These are phyloP conservation scores for Thalassiosira ordinaria DNA, from an alignment of 352 stramenopile genomes.

Conservation along the genomic window DNA sequence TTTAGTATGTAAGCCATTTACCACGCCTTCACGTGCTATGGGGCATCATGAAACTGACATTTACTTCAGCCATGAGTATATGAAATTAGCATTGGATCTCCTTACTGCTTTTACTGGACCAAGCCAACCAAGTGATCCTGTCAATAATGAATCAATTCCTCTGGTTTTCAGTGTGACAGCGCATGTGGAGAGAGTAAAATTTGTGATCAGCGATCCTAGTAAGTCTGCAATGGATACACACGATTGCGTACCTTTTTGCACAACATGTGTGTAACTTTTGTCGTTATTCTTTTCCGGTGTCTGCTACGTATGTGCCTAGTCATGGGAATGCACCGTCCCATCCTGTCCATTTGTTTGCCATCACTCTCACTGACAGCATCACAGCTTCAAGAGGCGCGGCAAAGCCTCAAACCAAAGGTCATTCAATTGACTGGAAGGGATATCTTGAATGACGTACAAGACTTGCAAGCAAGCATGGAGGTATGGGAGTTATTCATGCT, in stretches of 20 bases:
- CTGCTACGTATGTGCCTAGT: too few species aligned
- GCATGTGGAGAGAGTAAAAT: conserved; percentile 63
- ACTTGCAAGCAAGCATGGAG: conserved; percentile 71
- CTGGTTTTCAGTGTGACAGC: conserved; percentile 66
- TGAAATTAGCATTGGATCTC: conserved; percentile 60
- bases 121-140: conserved; percentile 18
- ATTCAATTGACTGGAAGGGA: conserved; percentile 31
- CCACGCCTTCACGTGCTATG: conserved; percentile 50
- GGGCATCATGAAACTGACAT: conserved; percentile 59
- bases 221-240: too few species aligned
- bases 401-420: conserved; percentile 23
- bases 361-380: conserved; percentile 55
- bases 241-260: too few species aligned
- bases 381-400: conserved; percentile 49
- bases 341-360: conserved; percentile 18
- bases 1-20: conserved; percentile 73
- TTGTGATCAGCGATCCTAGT: conserved; percentile 83
- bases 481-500: conserved; percentile 20
- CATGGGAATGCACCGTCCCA: conserved; percentile 23
- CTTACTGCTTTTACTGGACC: conserved; percentile 59
- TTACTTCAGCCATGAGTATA: conserved; percentile 68
- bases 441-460: conserved; percentile 34
- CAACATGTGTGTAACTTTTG: too few species aligned
- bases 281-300: too few species aligned
- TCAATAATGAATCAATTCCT: conserved; percentile 30